phyloP scores from a whole-genome alignment of 805 yeast species.

The Debaryomyces prosopidis region DNA sequence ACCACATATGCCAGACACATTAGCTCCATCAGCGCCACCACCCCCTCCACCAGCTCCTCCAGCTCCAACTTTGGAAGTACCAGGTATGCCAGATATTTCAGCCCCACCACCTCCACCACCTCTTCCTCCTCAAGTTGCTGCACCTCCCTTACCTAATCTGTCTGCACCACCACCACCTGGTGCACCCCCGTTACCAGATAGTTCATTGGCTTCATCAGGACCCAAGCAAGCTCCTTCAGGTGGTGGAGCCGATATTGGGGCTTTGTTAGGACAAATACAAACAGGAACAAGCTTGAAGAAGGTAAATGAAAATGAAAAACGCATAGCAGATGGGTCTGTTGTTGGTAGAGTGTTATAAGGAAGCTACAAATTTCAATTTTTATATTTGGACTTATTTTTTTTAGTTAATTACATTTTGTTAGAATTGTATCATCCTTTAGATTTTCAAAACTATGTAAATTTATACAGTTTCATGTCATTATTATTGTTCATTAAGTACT shows the following conservation, averaged over 20 bases:
- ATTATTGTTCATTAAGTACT: not conserved
- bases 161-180: conserved; percentile 18
- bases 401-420: too few relatives aligned
- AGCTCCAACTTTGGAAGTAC: conserved; percentile 7
- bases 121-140: conserved; percentile 15
- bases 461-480: not conserved
- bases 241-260: conserved; percentile 41
- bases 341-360: conserved; percentile 50
- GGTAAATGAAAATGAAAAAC: conserved; percentile 50
- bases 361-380: not conserved
- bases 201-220: conserved; percentile 29
- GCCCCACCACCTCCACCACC: conserved; percentile 20
- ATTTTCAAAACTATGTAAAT: not conserved
- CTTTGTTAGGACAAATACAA: conserved; percentile 57
- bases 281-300: conserved; percentile 52
- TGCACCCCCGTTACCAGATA: conserved; percentile 20
- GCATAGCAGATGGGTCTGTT: conserved; percentile 43
- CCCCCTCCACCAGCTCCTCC: conserved; percentile 17
- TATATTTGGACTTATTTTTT: not conserved
- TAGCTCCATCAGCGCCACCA: conserved; percentile 15
- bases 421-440: not conserved
- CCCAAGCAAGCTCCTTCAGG: conserved; percentile 18
- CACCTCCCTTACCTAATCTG: conserved; percentile 25
- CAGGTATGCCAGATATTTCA: conserved; percentile 15
- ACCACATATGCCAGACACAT: conserved; percentile 7